These are phyloP conservation scores for Peronospora belbahrii DNA, from an alignment of 352 stramenopile genomes.

Conservation along the genomic window DNA sequence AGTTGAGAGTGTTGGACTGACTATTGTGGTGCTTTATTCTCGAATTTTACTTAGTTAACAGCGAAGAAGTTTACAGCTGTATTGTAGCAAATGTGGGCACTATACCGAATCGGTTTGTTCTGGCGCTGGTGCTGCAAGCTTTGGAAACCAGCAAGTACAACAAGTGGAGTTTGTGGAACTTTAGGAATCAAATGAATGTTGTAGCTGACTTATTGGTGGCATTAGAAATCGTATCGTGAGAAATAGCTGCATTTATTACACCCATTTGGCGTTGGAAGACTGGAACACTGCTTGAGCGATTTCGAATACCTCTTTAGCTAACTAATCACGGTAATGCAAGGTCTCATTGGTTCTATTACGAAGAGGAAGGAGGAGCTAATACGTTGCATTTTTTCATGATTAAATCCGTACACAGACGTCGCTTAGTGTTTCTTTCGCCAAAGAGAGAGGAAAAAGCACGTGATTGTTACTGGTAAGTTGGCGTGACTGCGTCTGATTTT, in stretches of 20 bases:
- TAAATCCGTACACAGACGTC: slow-evolving; percentile 12
- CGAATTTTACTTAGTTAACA: slow-evolving; percentile 32
- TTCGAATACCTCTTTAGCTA: slow-evolving; percentile 33
- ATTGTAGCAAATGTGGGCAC: slow-evolving; percentile 41
- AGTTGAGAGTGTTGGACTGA: background rate
- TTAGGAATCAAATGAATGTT: background rate
- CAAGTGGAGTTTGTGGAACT: background rate
- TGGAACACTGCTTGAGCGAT: slow-evolving; percentile 42
- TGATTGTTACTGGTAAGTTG: slow-evolving; percentile 51
- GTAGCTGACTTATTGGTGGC: slow-evolving; percentile 2
- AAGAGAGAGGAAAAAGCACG: slow-evolving; percentile 42
- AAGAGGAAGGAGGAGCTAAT: background rate
- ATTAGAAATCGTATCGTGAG: slow-evolving; percentile 51
- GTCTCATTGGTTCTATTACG: background rate
- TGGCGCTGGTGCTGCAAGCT: slow-evolving; percentile 37
- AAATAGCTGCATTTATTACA: slow-evolving; percentile 55
- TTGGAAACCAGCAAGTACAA: slow-evolving; percentile 47
- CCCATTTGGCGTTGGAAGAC: slow-evolving; percentile 29
- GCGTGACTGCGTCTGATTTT: background rate
- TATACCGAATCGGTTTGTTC: slow-evolving; percentile 39
- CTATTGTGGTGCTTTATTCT: background rate
- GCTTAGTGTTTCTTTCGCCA: slow-evolving; percentile 50
- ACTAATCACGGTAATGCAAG: slow-evolving; percentile 28
- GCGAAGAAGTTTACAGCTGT: slow-evolving; percentile 38
- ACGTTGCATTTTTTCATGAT: background rate